A percentile compares a stretch with the other conserved stretches of the same genome.
These are phyloP conservation scores for Pichia cabralensis DNA, from an alignment of 805 yeast genomes.

Conservation along the genomic window DNA sequence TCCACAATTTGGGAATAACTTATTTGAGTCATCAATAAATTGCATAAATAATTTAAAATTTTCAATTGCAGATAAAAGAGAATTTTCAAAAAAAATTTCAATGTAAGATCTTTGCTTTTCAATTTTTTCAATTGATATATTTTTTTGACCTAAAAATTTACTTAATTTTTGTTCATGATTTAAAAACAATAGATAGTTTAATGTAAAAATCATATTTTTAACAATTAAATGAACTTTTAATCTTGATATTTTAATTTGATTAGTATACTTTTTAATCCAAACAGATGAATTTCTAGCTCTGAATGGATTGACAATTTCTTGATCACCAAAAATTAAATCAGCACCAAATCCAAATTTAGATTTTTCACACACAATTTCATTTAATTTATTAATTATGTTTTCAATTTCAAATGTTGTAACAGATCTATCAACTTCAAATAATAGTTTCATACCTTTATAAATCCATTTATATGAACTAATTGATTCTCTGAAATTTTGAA, in stretches of 20 bases:
- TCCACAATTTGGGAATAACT: conserved; percentile 26
- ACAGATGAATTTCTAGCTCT: conserved; percentile 11
- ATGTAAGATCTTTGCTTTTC: conserved; percentile 24
- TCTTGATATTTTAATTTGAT: conserved; percentile 20
- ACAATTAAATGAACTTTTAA: conserved; percentile 26
- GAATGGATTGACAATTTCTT: conserved; percentile 11
- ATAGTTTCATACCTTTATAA: conserved; percentile 29
- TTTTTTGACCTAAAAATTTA: conserved; percentile 22
- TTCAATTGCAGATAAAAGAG: conserved; percentile 28
- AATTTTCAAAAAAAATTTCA: conserved; percentile 27
- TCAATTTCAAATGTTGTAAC: conserved; percentile 28
- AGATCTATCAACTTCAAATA: conserved; percentile 25
- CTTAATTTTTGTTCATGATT: conserved; percentile 30
- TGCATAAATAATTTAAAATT: conserved; percentile 28
- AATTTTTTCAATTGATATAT: conserved; percentile 21
- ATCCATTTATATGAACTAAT: conserved; percentile 36
- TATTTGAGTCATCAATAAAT: conserved; percentile 21
- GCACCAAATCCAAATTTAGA: conserved; percentile 21
- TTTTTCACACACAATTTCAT: conserved; percentile 22
- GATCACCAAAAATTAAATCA: conserved; percentile 15
- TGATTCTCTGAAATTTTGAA: conserved; percentile 37
- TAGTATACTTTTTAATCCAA: conserved; percentile 15
- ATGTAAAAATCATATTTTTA: conserved; percentile 38
- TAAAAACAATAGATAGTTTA: conserved; percentile 37
- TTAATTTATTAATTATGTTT: conserved; percentile 19